Conservation (phyloP, 345 rosid genomes). For the Aquilaria yunnanensis region DNA sequence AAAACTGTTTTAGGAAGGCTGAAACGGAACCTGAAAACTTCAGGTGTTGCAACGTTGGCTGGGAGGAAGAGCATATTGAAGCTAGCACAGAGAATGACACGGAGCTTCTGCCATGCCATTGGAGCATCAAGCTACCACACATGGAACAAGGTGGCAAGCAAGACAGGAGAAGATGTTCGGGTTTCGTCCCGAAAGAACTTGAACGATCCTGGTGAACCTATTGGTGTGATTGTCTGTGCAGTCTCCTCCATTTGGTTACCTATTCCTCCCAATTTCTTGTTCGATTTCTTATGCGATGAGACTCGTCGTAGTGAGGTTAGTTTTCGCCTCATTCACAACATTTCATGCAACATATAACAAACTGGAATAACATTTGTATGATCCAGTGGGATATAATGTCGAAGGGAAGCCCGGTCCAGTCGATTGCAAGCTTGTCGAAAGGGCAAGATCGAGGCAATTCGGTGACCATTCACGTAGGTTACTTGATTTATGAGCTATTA, state of each 20-base stretch:
- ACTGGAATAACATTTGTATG: conserved; percentile 9
- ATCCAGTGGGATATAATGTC: conserved; percentile 86
- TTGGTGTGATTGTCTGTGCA: conserved; percentile 80
- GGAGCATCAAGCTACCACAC: conserved; percentile 94
- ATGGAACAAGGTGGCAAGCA: conserved; percentile 79
- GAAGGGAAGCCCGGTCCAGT: conserved; percentile 57
- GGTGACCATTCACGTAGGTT: conserved; percentile 65
- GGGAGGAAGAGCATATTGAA: conserved; percentile 92
- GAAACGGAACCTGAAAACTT: neutral
- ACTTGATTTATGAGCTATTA: neutral
- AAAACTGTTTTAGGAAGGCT: too few relatives aligned
- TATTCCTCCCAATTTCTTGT: conserved; percentile 56
- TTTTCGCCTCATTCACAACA: neutral
- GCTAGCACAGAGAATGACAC: conserved; percentile 91
- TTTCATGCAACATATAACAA: neutral
- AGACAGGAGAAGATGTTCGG: conserved; percentile 90
- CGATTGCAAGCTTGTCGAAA: conserved; percentile 73
- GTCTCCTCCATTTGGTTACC: conserved; percentile 90
- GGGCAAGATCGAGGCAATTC: conserved; percentile 96
- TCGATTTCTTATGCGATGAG: conserved; percentile 91
- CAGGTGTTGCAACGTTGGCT: conserved; percentile 88
- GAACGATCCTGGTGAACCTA: conserved; percentile 91
- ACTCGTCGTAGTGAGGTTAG: conserved; percentile 69
- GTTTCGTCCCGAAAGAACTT: conserved; percentile 89
- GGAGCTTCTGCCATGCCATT: conserved; percentile 70